Evolutionary conservation across 306 rosid genomes (phyloP).

Genomic region (Betula pendula): DNA sequence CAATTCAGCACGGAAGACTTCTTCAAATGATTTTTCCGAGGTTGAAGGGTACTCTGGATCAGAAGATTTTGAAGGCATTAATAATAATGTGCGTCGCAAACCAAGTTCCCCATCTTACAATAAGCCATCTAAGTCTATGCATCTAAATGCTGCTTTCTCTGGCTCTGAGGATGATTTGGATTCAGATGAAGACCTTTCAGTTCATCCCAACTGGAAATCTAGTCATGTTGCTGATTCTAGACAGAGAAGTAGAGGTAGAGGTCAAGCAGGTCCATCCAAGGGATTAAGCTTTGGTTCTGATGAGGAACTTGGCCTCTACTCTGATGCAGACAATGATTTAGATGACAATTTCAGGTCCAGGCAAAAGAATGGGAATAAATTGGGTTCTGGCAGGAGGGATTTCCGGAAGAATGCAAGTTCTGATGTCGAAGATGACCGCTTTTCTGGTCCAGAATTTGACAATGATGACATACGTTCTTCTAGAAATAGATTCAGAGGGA

Average conservation of each 20-base stretch:
- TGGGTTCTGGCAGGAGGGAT: slow-evolving; percentile 42
- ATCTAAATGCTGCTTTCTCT: slow-evolving; percentile 45
- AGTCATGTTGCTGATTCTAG: slow-evolving; percentile 53
- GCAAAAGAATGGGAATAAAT: slow-evolving; percentile 35
- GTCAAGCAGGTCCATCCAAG: slow-evolving; percentile 44
- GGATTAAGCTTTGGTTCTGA: slow-evolving; percentile 81
- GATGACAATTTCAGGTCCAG: slow-evolving; percentile 41
- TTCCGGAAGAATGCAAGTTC: slow-evolving; percentile 34
- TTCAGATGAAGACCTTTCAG: slow-evolving; percentile 46
- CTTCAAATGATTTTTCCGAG: slow-evolving; percentile 55
- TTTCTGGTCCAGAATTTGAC: slow-evolving; percentile 43
- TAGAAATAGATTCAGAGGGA: slow-evolving; percentile 24
- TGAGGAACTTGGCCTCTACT: slow-evolving; percentile 65
- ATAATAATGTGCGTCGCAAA: slow-evolving; percentile 25
- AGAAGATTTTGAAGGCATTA: slow-evolving; percentile 45
- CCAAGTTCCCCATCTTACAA: slow-evolving; percentile 35
- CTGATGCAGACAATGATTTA: slow-evolving; percentile 68
- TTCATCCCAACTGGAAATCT: slow-evolving; percentile 63
- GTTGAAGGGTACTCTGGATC: slow-evolving; percentile 48
- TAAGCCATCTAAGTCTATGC: slow-evolving; percentile 35
- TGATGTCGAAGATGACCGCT: slow-evolving; percentile 19
- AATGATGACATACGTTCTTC: slow-evolving; percentile 17
- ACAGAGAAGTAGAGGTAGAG: slow-evolving; percentile 47
- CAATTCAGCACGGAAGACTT: slow-evolving; percentile 43
- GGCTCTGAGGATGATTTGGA: slow-evolving; percentile 56